phyloP scores from a whole-genome alignment of 2,329 filamentous ascomycete species.

The Stagonosporopsis cucurbitacearum region DNA sequence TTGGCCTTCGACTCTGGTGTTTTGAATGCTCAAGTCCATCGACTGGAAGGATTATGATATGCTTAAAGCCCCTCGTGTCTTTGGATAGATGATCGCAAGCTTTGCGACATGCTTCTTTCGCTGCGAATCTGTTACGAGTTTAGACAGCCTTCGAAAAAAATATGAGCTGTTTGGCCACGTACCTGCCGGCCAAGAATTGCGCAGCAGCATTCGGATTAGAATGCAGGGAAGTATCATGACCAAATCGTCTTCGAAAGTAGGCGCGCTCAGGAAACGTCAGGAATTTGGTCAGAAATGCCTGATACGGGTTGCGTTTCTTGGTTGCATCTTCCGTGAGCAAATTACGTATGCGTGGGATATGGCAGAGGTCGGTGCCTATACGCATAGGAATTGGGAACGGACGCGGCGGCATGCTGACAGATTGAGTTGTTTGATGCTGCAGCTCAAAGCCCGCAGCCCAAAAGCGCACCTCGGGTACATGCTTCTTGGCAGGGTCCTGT shows the following conservation, averaged over 20 bases:
- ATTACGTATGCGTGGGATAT: conserved; percentile 67
- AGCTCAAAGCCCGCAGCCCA: not conserved
- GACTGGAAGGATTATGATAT: conserved; percentile 50
- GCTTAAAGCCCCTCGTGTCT: conserved; percentile 36
- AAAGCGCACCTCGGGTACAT: not conserved
- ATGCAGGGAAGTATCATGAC: conserved; percentile 10
- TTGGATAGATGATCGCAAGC: conserved; percentile 43
- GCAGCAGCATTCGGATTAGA: conserved; percentile 28
- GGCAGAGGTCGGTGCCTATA: conserved; percentile 81
- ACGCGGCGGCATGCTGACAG: conserved; percentile 49
- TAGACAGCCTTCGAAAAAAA: not conserved
- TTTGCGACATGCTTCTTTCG: conserved; percentile 60
- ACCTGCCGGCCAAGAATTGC: conserved; percentile 47
- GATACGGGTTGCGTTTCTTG: conserved; percentile 16
- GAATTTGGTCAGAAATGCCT: conserved; percentile 31
- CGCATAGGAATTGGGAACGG: conserved; percentile 70
- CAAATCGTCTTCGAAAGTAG: conserved; percentile 42
- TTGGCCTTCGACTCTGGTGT: conserved; percentile 29
- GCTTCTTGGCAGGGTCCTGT: conserved; percentile 4
- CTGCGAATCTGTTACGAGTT: conserved; percentile 51
- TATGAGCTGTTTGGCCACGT: not conserved
- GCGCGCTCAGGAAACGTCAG: conserved; percentile 42
- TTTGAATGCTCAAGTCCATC: not conserved
- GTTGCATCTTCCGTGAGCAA: conserved; percentile 55
- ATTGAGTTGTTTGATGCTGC: not conserved